Evolutionary conservation across 2,329 filamentous ascomycete genomes (phyloP).

Genomic region (Neofusicoccum laricinum): DNA sequence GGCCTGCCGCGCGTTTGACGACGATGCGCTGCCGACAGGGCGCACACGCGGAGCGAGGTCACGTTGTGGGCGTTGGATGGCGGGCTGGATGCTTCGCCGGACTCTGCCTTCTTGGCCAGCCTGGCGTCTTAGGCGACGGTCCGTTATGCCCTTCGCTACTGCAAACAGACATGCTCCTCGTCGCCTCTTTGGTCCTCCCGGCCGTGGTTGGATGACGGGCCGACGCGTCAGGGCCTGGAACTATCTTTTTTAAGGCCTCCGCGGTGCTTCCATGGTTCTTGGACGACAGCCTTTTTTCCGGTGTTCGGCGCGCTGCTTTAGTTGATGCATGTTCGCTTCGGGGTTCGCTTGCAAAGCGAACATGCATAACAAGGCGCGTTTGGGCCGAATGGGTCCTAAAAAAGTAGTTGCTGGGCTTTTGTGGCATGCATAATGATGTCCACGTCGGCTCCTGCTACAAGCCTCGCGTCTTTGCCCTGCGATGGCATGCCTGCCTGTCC

Average conservation of each 20-base stretch:
- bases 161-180: not conserved
- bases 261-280: too few relatives aligned
- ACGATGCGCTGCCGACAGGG: too few relatives aligned
- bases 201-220: too few relatives aligned
- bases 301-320: not conserved
- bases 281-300: too few relatives aligned
- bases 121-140: not conserved
- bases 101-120: not conserved
- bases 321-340: slow-evolving; percentile 1
- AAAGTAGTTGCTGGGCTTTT: not conserved
- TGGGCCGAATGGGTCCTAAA: not conserved
- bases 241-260: not conserved
- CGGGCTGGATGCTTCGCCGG: not conserved
- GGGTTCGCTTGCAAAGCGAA: not conserved
- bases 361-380: not conserved
- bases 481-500: too few relatives aligned
- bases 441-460: not conserved
- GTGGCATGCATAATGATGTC: not conserved
- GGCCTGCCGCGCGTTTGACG: slow-evolving; percentile 2
- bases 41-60: not conserved
- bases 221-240: not conserved
- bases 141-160: not conserved
- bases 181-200: too few relatives aligned
- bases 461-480: not conserved
- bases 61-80: not conserved